Evolutionary conservation across 768 basidiomycete genomes (phyloP), one percentile per base, ranked within the genome.

Genomic region (Chalciporus pseudorubinellus): DNA sequence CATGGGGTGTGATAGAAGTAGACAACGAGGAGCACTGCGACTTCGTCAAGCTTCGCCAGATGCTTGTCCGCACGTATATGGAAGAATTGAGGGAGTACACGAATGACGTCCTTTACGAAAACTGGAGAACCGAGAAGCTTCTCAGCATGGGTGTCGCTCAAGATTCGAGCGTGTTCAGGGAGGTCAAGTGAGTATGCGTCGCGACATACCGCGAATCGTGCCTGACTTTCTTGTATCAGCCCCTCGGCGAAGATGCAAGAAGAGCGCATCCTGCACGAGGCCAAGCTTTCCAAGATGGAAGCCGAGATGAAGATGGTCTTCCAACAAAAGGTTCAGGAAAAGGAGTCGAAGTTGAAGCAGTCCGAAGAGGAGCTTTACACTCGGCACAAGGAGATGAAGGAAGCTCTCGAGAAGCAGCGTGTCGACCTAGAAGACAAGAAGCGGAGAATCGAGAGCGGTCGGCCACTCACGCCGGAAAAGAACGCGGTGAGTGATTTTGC

Each of bases 231-330:
- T 50, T 43, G 41, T 48, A 31, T 2, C 61, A 98, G 95, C 74
- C 97, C 97, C 56, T 95, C 95, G 44, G 91, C 89, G 52, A 89
- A 93, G 72, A 82, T 92, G 75, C 93, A 95, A 58, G 97, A 99
- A 68, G 97, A 99, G 68, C 90, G 97, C 50, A 78, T 92, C 46
- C 72, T 98, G 66, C 95, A 99, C 74, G 95, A 99, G 74, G 89
- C 91, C 60, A 98, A 98, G 72, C 83, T 99, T 48, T 83, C 92
- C 50, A 99, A 99, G 85, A 98, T 98, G 88, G 97, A 99, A 76
- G 90, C 94, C 50, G 97, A 98, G 80, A 99, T 99, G 97, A 98
- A 98, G 84, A 93, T 95, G 92, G 97, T 99, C 62, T 99, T 99
- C 93, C 94, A 95, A 69, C 97, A 98, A 74, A 99, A 99, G 72